phyloP scores from a whole-genome alignment of 1,284 basidiomycete genomes.

The Puccinia triticina region DNA sequence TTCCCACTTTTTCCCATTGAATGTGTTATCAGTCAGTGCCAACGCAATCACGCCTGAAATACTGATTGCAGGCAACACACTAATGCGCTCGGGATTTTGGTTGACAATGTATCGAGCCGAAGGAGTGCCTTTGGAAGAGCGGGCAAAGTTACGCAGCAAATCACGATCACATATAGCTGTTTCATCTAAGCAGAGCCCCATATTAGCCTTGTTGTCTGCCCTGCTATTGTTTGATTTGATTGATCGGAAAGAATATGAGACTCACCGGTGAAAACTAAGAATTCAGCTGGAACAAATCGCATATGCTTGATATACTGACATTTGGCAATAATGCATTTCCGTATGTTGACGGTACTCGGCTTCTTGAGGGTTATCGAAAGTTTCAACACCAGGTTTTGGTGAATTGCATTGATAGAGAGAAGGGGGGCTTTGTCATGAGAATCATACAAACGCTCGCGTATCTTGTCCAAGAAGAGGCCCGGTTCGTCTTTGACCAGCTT shows the following conservation, averaged over 20 bases:
- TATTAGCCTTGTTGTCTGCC: too few relatives aligned
- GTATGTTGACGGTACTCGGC: not conserved
- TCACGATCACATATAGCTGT: not conserved
- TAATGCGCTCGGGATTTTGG: not conserved
- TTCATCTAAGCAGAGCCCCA: not conserved
- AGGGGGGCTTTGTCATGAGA: not conserved
- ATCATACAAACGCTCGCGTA: not conserved
- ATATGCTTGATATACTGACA: not conserved
- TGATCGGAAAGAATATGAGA: too few relatives aligned
- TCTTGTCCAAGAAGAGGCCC: slow-evolving; percentile 26
- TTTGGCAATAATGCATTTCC: not conserved
- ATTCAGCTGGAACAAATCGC: not conserved
- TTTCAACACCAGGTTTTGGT: not conserved
- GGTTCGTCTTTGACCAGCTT: not conserved
- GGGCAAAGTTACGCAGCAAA: not conserved
- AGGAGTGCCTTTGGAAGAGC: not conserved
- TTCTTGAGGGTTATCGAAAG: slow-evolving; percentile 25
- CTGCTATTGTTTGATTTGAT: too few relatives aligned
- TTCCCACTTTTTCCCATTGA: not conserved
- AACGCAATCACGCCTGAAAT: not conserved
- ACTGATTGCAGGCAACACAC: not conserved
- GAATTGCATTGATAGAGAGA: not conserved
- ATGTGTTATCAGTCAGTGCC: not conserved
- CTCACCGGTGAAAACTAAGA: slow-evolving; percentile 23
- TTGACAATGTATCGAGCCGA: not conserved